Conservation (phyloP, 2,329 filamentous ascomycete genomes). For the Cercospora sp. region DNA sequence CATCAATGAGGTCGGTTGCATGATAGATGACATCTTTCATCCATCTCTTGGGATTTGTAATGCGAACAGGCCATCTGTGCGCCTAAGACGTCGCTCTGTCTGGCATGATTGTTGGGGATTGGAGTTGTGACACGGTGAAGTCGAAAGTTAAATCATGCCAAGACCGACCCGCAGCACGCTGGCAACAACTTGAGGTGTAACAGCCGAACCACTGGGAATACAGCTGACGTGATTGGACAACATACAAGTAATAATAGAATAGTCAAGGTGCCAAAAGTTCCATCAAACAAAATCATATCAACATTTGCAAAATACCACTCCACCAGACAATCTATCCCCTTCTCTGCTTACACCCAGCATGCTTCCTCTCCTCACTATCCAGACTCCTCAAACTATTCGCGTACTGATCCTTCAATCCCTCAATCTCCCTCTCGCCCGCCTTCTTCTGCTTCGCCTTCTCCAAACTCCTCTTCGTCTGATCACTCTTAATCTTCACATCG, state of each 20-base stretch:
- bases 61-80: not conserved
- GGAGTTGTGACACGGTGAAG: not conserved
- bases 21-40: not conserved
- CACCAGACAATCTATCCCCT: not conserved
- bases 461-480: slow-evolving; percentile 12
- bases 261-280: too few relatives aligned
- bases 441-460: slow-evolving; percentile 8
- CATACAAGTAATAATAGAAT: too few relatives aligned
- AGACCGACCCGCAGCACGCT: too few relatives aligned
- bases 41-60: not conserved
- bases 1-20: not conserved
- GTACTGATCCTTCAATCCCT: not conserved
- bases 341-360: slow-evolving; percentile 14
- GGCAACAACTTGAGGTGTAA: too few relatives aligned
- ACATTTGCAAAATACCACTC: not conserved
- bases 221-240: too few relatives aligned
- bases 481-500: slow-evolving; percentile 6
- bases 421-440: slow-evolving; percentile 1
- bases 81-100: not conserved
- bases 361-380: slow-evolving; percentile 5
- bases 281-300: too few relatives aligned
- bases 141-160: not conserved
- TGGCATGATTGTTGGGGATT: not conserved
- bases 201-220: too few relatives aligned
- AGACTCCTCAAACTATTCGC: slow-evolving; percentile 4